Evolutionary conservation across 2,329 filamentous ascomycete species (phyloP).

Genomic region (Xenoacremonium recifei): DNA sequence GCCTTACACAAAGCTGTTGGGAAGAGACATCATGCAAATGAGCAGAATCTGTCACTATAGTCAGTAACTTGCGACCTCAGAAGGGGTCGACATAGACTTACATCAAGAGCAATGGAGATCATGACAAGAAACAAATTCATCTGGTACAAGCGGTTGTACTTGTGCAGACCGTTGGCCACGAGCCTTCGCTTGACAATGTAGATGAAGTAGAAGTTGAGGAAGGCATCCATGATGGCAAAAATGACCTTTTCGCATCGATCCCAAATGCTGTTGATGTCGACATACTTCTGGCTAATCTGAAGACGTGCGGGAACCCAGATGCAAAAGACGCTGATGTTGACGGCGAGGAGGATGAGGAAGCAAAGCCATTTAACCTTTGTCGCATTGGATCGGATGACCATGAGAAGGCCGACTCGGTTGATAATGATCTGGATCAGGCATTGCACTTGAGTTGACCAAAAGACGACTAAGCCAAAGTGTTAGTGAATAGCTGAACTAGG

Average conservation of each 20-base stretch:
- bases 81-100: constrained; percentile 1
- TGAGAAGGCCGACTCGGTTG: constrained; percentile 47
- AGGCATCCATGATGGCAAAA: constrained; percentile 45
- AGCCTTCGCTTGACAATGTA: constrained; percentile 41
- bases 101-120: constrained; percentile 28
- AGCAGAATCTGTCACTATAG: constrained; percentile 14
- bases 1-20: constrained; percentile 26
- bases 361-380: constrained; percentile 43
- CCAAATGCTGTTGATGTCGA: constrained; percentile 46
- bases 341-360: constrained; percentile 37
- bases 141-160: constrained; percentile 46
- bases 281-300: constrained; percentile 35
- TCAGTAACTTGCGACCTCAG: background rate
- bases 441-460: constrained; percentile 36
- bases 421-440: constrained; percentile 52
- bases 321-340: constrained; percentile 50
- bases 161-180: constrained; percentile 46
- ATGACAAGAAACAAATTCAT: constrained; percentile 30
- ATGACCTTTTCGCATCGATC: constrained; percentile 50
- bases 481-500: background rate
- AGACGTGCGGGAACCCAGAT: constrained; percentile 51
- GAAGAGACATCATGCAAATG: constrained; percentile 27
- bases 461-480: constrained; percentile 20
- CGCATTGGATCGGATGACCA: constrained; percentile 34
- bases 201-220: constrained; percentile 48